Conservation (phyloP, 208 protist genomes). For the Acanthamoeba sp. region DNA sequence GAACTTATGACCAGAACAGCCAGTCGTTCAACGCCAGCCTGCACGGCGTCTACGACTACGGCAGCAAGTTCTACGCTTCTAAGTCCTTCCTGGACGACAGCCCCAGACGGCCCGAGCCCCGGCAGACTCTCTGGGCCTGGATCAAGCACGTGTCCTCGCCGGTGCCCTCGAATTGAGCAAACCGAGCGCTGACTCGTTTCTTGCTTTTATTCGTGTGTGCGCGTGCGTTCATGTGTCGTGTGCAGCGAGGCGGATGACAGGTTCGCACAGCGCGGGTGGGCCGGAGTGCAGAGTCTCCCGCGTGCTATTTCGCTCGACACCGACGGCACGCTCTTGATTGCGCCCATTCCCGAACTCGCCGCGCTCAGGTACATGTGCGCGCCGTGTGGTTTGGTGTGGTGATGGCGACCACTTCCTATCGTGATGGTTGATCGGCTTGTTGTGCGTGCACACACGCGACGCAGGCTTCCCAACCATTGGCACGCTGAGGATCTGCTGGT, state of each 20-base stretch:
- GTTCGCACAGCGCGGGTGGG: conserved; percentile 9
- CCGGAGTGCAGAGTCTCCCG: conserved; percentile 16
- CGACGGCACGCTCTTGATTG: background rate
- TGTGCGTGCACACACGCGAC: no score
- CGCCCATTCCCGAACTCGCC: background rate
- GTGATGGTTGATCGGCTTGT: no score
- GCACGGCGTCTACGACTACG: conserved; percentile 39
- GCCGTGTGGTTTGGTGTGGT: background rate
- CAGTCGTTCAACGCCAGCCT: background rate
- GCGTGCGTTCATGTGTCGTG: background rate
- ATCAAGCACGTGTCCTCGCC: conserved; percentile 7
- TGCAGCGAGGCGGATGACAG: conserved; percentile 35
- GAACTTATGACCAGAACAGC: background rate
- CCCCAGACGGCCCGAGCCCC: background rate
- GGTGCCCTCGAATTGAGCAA: no score
- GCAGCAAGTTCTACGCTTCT: conserved; percentile 31
- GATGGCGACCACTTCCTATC: background rate
- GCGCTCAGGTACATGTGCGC: background rate
- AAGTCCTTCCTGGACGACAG: conserved; percentile 57
- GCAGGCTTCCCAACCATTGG: background rate
- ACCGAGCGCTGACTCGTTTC: no score
- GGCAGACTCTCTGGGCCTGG: conserved; percentile 34
- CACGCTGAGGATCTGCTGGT: background rate
- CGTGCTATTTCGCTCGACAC: background rate
- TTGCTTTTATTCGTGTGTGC: background rate